A percentile compares a stretch with the other conserved stretches of the same genome.
phyloP scores from a whole-genome alignment of 371 early-diverging fungal species.

The Fennellomyces sp. region DNA sequence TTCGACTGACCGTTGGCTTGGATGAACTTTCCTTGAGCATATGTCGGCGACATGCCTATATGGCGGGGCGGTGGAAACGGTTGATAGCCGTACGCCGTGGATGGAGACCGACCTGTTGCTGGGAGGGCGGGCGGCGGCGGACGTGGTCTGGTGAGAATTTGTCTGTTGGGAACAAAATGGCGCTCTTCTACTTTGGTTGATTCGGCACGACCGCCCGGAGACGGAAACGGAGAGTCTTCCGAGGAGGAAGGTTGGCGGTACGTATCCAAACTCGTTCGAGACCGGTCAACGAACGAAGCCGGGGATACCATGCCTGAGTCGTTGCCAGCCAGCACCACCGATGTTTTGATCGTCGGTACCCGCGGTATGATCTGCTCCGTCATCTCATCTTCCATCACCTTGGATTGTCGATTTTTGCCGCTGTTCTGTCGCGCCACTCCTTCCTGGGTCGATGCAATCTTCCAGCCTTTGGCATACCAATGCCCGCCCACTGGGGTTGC shows the following conservation, averaged over 20 bases:
- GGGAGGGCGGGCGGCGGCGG: no score
- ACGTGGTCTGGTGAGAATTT: no score
- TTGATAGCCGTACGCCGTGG: neutral
- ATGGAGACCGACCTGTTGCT: neutral
- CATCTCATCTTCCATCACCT: conserved; percentile 1
- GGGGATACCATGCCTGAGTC: neutral
- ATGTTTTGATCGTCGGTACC: neutral
- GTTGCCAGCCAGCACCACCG: neutral
- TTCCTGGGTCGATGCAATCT: no score
- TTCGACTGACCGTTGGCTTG: neutral
- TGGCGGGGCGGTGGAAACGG: neutral
- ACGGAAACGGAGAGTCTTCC: neutral
- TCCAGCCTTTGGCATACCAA: conserved; percentile 8
- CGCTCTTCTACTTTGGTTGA: neutral
- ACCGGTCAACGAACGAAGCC: neutral
- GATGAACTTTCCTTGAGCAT: neutral
- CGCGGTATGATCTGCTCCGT: neutral
- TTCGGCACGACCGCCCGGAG: neutral
- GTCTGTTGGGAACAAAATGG: no score
- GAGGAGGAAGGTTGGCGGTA: neutral
- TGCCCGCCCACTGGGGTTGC: neutral
- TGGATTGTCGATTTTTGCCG: conserved; percentile 5
- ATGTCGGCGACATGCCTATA: neutral
- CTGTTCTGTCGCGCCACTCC: neutral
- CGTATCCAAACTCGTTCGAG: neutral